phyloP scores from a whole-genome alignment of 352 stramenopile genomes.

The Phytophthora sp. region DNA sequence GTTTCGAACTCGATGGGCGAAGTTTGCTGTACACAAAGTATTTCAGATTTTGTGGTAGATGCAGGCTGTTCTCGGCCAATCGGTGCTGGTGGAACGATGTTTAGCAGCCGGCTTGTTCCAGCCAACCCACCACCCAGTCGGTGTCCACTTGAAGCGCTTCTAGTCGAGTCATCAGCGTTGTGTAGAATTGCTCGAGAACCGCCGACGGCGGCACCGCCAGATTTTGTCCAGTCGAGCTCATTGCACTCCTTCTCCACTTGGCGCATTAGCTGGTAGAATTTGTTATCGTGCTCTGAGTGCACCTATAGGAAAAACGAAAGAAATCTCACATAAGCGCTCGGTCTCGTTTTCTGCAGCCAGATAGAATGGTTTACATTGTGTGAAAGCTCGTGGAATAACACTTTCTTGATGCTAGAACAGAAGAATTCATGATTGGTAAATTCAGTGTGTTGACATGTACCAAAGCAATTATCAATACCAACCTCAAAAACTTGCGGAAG shows the following conservation, averaged over 20 bases:
- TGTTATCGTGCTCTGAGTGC: constrained; percentile 76
- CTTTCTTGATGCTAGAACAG: constrained; percentile 87
- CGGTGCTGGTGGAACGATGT: neutral
- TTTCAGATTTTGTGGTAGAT: neutral
- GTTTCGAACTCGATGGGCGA: neutral
- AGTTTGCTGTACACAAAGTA: neutral
- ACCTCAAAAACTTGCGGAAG: constrained; percentile 91
- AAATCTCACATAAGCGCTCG: neutral
- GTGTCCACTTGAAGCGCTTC: constrained; percentile 20
- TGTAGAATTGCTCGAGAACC: constrained; percentile 24
- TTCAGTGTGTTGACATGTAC: neutral
- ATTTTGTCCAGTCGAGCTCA: constrained; percentile 75
- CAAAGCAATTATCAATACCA: constrained; percentile 3
- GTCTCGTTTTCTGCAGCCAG: neutral
- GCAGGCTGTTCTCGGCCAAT: neutral
- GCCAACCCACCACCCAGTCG: constrained; percentile 48
- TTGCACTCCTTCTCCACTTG: constrained; percentile 76
- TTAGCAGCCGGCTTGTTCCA: constrained; percentile 40
- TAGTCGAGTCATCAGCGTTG: constrained; percentile 18
- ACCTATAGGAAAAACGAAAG: constrained; percentile 34
- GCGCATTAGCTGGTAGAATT: constrained; percentile 87
- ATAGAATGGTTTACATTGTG: constrained; percentile 83
- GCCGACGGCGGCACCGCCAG: constrained; percentile 45
- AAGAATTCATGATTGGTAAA: neutral
- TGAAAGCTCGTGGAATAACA: constrained; percentile 94